phyloP scores from a whole-genome alignment of 2,329 filamentous ascomycete species.

The Beauveria medogensis region DNA sequence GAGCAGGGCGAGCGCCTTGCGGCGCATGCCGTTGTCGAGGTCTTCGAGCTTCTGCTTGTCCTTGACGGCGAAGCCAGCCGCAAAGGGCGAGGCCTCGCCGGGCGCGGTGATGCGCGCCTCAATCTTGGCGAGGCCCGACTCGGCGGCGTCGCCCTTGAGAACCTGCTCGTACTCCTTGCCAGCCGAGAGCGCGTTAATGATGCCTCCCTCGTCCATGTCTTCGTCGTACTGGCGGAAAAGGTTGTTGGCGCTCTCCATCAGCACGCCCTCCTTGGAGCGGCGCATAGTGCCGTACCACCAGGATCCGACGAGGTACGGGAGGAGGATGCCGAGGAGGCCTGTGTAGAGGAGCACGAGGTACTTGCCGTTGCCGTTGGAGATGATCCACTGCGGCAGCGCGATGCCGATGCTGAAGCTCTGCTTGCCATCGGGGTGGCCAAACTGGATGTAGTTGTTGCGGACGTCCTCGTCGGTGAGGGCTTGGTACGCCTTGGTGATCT shows the following conservation, averaged over 20 bases:
- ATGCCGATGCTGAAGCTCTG: conserved; percentile 98
- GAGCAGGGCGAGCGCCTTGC: conserved; percentile 81
- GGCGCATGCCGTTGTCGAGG: conserved; percentile 68
- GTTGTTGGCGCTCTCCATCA: conserved; percentile 88
- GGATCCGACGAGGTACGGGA: conserved; percentile 87
- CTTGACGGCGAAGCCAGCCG: conserved; percentile 56
- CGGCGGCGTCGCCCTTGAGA: conserved; percentile 69
- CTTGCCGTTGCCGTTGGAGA: conserved; percentile 90
- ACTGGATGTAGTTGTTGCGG: conserved; percentile 93
- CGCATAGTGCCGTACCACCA: conserved; percentile 99
- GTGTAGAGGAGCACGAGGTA: conserved; percentile 90
- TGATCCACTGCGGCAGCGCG: conserved; percentile 83
- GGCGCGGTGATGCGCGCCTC: conserved; percentile 70
- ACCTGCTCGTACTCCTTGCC: conserved; percentile 78
- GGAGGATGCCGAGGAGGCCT: conserved; percentile 73
- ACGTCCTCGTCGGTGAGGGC: conserved; percentile 94
- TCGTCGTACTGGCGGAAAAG: conserved; percentile 92
- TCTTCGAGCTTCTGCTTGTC: conserved; percentile 72
- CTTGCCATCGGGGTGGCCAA: conserved; percentile 94
- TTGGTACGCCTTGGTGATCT: conserved; percentile 97
- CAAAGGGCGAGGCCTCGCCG: conserved; percentile 42
- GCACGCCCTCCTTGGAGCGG: conserved; percentile 85
- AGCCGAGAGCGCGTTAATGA: conserved; percentile 72
- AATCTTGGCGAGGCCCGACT: conserved; percentile 72
- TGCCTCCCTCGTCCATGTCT: conserved; percentile 68